Percentiles rank a stretch among this genome's conserved stretches.
Conservation (phyloP, 768 basidiomycete species). For the Ramaria sp. region DNA sequence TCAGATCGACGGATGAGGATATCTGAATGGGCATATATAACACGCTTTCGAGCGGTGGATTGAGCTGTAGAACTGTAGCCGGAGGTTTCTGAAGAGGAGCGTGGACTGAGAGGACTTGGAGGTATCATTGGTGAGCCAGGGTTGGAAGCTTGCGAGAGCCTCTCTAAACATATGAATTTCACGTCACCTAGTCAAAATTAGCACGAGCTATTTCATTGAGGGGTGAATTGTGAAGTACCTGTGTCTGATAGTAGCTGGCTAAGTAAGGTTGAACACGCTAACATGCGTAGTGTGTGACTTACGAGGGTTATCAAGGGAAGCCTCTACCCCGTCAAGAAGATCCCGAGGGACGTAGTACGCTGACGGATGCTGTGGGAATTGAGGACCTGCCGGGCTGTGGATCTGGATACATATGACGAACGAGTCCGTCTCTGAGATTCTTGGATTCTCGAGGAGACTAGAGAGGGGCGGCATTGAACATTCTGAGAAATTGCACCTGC, state of each 20-base stretch:
- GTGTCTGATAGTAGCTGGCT: conserved; percentile 1
- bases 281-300: conserved; percentile 14
- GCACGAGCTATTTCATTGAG: neutral
- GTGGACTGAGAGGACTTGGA: conserved; percentile 22
- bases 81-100: conserved; percentile 32
- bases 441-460: conserved; percentile 44
- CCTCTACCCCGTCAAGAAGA: conserved; percentile 57
- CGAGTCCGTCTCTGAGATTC: conserved; percentile 52
- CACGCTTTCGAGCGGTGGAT: conserved; percentile 53
- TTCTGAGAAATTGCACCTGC: conserved; percentile 27
- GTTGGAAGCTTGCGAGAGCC: conserved; percentile 22
- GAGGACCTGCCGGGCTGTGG: conserved; percentile 42
- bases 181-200: conserved; percentile 53
- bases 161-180: conserved; percentile 62
- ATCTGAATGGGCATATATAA: conserved; percentile 72
- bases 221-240: neutral
- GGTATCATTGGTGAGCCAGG: conserved; percentile 20
- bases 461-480: conserved; percentile 56
- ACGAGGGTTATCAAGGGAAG: conserved; percentile 65
- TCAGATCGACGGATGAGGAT: conserved; percentile 66
- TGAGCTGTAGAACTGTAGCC: conserved; percentile 29
- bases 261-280: neutral
- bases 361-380: conserved; percentile 56
- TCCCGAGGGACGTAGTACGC: conserved; percentile 55
- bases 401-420: conserved; percentile 69